Percentiles rank a stretch among this genome's conserved stretches.
phyloP scores from a whole-genome alignment of 495 filamentous ascomycete species.

The Sordaria brevicollis region DNA sequence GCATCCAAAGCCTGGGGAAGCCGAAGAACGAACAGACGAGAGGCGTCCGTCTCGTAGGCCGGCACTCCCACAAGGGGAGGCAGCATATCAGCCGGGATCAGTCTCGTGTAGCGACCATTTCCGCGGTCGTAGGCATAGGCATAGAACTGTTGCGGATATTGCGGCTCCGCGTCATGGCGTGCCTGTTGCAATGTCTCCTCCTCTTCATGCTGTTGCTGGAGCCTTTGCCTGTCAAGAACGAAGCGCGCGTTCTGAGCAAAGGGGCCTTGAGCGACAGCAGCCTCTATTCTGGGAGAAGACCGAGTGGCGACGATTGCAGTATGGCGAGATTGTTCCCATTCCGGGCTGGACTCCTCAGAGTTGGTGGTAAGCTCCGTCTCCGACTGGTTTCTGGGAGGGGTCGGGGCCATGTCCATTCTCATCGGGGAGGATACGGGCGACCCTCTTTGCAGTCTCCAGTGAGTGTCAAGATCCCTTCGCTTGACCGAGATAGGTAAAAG shows the following conservation, averaged over 20 bases:
- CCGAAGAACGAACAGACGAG: conserved; percentile 32
- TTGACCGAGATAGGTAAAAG: neutral
- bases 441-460: neutral
- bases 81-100: conserved; percentile 58
- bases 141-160: conserved; percentile 6
- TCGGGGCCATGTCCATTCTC: neutral
- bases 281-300: neutral
- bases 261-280: neutral
- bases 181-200: neutral
- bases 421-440: neutral
- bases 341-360: neutral
- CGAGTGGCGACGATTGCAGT: neutral
- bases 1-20: conserved; percentile 24
- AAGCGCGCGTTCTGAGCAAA: neutral
- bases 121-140: conserved; percentile 48
- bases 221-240: neutral
- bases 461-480: neutral
- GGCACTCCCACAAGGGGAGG: conserved; percentile 31
- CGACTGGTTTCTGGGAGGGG: neutral
- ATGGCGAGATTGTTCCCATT: neutral
- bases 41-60: conserved; percentile 13
- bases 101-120: conserved; percentile 47
- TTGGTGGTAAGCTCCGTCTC: neutral
- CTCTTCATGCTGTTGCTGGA: neutral
- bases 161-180: neutral